Evolutionary conservation across 352 stramenopile genomes (phyloP), one percentile per base, ranked within the genome.

Genomic region (Globisporangium solare): DNA sequence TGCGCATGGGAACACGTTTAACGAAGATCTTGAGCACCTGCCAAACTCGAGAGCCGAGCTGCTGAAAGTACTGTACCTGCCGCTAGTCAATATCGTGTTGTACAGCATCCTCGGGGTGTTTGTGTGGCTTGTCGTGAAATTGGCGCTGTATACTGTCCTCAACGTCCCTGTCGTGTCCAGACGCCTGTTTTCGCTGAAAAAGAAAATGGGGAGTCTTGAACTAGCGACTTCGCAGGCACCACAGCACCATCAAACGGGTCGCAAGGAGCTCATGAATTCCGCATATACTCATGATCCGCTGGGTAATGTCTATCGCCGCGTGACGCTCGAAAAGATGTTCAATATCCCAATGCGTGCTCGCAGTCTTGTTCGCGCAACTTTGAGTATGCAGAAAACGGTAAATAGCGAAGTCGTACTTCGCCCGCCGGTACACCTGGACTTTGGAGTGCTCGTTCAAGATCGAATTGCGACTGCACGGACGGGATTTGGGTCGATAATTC

Each of bases 1-100:
- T 8, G 65, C 61, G 31, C 55, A 61, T 22, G 58, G 51, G 17
- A 73, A 73, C 53, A 62, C 61, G 45, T 71, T 62, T 52, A 71
- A 71, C 43, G 52, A 56, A 21, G 45, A 64, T 18, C 55, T 63
- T 2, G 64, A 71, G 35, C 15, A 40, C 22, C 45, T 42, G 22
- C 41, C 47, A 17, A 56, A 52, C 40, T 61, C 52, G 20, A 18
- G 35, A 8, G n/a, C 45, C 14, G 3, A 51, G 12, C 14, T 71
- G 52, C 40, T 71, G 2, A 14, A 21, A 8, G 41, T 61, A 10
- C 43, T 71, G 41, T 71, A 71, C 41, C 17, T 47, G 31, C 51
- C 58, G 2, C 43, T 64, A 18, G 10, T 64, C 7, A 37, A 32
- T 32, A 59, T 64, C 31, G 31, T 64, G 7, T 2, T 39, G 14